A percentile compares a stretch with the other conserved stretches of the same genome.
These are phyloP conservation scores for Lachnellula hyalina DNA, from an alignment of 2,329 filamentous ascomycete species.

Conservation along the genomic window DNA sequence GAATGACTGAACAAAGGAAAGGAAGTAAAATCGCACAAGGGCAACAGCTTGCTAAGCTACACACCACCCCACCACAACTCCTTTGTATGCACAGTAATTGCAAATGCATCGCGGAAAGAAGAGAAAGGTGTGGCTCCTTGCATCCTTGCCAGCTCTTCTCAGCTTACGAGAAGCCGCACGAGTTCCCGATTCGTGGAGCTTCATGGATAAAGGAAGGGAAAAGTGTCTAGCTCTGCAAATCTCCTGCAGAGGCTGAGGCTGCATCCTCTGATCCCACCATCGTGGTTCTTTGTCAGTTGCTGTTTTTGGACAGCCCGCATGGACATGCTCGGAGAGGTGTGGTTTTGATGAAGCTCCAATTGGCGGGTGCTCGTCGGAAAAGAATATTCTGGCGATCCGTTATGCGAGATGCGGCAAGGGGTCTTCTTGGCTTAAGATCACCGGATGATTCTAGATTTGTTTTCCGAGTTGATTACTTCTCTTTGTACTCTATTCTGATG, in stretches of 20 bases:
- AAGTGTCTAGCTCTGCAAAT: neutral
- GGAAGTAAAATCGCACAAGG: neutral
- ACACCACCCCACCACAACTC: neutral
- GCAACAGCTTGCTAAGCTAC: neutral
- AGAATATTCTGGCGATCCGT: neutral
- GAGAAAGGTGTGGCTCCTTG: neutral
- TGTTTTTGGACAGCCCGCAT: neutral
- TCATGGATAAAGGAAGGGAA: neutral
- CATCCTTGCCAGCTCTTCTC: neutral
- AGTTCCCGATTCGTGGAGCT: neutral
- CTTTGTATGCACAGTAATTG: neutral
- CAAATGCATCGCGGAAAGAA: no score
- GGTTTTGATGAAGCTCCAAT: neutral
- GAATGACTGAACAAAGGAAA: neutral
- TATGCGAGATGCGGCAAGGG: no score
- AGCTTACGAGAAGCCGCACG: neutral
- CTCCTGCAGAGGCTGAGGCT: constrained; percentile 1
- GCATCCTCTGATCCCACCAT: neutral
- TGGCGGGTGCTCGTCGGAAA: neutral
- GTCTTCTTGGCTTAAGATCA: neutral
- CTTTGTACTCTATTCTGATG: no score
- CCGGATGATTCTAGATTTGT: no score
- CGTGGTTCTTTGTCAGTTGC: neutral
- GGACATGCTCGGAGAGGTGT: no score
- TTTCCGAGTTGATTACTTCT: no score